Percentiles rank a stretch among this genome's conserved stretches.
These are phyloP conservation scores for Haematococcus sp. DNA, from an alignment of 139 green algal genomes.

Conservation along the genomic window DNA sequence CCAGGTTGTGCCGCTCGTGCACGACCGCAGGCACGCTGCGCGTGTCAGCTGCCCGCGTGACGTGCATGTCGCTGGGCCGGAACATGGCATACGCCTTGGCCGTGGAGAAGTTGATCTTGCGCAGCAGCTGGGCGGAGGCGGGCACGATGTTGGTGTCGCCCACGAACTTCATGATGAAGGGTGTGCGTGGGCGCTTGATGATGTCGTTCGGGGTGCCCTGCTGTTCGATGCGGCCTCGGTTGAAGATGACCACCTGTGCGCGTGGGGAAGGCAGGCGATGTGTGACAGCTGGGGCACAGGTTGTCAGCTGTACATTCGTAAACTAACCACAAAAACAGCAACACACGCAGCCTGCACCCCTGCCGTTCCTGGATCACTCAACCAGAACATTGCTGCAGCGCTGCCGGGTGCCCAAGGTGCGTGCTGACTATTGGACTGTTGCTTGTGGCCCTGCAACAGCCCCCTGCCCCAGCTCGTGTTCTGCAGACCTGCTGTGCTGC, in stretches of 20 bases:
- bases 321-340: too few relatives aligned
- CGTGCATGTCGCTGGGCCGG: conserved; percentile 53
- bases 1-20: conserved; percentile 56
- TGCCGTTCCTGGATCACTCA: too few relatives aligned
- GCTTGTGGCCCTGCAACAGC: too few relatives aligned
- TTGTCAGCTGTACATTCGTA: too few relatives aligned
- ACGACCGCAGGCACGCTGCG: conserved; percentile 48
- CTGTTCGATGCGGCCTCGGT: conserved; percentile 64
- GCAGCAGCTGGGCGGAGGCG: conserved; percentile 31
- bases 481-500: too few relatives aligned
- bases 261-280: too few relatives aligned
- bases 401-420: too few relatives aligned
- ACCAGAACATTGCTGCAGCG: too few relatives aligned
- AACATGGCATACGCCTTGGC: conserved; percentile 70
- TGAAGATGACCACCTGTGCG: conserved; percentile 40
- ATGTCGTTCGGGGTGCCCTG: conserved; percentile 63
- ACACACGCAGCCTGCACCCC: too few relatives aligned
- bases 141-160: conserved; percentile 68
- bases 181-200: conserved; percentile 51
- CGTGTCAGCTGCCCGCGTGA: conserved; percentile 22
- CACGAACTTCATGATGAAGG: conserved; percentile 88
- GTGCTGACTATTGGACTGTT: too few relatives aligned
- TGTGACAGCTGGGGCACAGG: too few relatives aligned
- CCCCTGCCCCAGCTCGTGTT: too few relatives aligned
- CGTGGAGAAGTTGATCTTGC: conserved; percentile 44